These are phyloP conservation scores for Leccinum ochraceum DNA, from an alignment of 768 basidiomycete genomes.

Conservation along the genomic window DNA sequence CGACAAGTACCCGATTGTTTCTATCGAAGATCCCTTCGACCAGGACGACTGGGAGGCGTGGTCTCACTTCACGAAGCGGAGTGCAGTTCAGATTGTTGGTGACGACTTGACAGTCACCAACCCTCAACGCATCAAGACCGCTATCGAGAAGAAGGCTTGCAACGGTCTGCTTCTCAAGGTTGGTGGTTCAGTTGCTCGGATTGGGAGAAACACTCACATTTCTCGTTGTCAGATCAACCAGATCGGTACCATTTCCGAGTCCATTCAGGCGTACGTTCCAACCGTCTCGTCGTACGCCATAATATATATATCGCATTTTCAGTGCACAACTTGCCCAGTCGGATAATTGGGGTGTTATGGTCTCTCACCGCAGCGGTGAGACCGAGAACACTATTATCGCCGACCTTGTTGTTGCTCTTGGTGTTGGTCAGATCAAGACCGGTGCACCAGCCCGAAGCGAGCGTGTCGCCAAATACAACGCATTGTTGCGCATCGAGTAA, in stretches of 20 bases:
- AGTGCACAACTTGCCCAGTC: slow-evolving; percentile 96
- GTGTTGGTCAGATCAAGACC: slow-evolving; percentile 96
- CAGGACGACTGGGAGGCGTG: slow-evolving; percentile 99
- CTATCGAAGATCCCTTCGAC: slow-evolving; percentile 98
- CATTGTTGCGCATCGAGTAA: slow-evolving; percentile 86
- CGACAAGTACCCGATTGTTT: slow-evolving; percentile 94
- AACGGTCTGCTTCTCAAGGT: slow-evolving; percentile 96
- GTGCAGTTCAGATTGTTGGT: slow-evolving; percentile 88
- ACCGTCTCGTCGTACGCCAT: background rate
- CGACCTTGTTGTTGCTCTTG: slow-evolving; percentile 92
- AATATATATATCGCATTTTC: slow-evolving; percentile 8
- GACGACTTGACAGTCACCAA: slow-evolving; percentile 99
- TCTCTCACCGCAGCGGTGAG: slow-evolving; percentile 98
- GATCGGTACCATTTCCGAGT: slow-evolving; percentile 98
- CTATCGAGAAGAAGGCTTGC: slow-evolving; percentile 99
- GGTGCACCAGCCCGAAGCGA: slow-evolving; percentile 96
- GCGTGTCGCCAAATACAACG: slow-evolving; percentile 95
- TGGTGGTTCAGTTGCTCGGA: slow-evolving; percentile 1
- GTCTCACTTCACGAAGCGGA: slow-evolving; percentile 82
- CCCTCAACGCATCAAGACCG: slow-evolving; percentile 94
- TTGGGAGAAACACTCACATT: slow-evolving; percentile 1
- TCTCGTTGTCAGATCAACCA: slow-evolving; percentile 74
- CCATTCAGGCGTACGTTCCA: slow-evolving; percentile 89
- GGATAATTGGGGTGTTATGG: slow-evolving; percentile 99
- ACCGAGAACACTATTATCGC: slow-evolving; percentile 98